Evolutionary conservation across 352 stramenopile genomes (phyloP).

Genomic region (Phytopythium aichiense): DNA sequence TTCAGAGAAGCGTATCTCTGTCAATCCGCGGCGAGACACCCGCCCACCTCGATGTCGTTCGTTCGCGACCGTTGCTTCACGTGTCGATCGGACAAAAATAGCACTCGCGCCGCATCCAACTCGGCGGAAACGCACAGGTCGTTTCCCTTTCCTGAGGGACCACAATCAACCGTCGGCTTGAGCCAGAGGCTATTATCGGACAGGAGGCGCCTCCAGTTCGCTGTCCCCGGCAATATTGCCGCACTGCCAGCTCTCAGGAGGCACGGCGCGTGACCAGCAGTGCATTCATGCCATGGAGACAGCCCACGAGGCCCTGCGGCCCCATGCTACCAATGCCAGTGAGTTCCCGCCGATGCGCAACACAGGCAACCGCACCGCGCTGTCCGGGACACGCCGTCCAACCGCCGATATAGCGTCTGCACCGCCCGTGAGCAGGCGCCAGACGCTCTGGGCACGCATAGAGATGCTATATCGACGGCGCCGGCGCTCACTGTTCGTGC

Average conservation of each 20-base stretch:
- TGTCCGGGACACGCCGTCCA: not conserved
- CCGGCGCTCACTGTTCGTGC: conserved; percentile 20
- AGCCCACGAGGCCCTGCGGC: not conserved
- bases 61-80: too few relatives aligned
- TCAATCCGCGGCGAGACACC: too few relatives aligned
- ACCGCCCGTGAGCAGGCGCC: not conserved
- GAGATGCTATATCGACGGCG: not conserved
- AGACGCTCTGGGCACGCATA: not conserved
- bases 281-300: not conserved
- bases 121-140: too few relatives aligned
- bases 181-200: too few relatives aligned
- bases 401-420: conserved; percentile 4
- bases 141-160: too few relatives aligned
- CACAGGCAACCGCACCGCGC: conserved; percentile 15
- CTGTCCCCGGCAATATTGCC: too few relatives aligned
- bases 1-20: too few relatives aligned
- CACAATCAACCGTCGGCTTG: too few relatives aligned
- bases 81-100: too few relatives aligned
- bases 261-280: not conserved
- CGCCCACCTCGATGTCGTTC: too few relatives aligned
- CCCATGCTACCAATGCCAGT: not conserved
- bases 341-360: conserved; percentile 26
- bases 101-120: too few relatives aligned
- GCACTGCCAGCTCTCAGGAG: too few relatives aligned
- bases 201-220: not conserved